Evolutionary conservation across 1,139 yeast genomes (phyloP).

Genomic region (Taphrina flavorubra): DNA sequence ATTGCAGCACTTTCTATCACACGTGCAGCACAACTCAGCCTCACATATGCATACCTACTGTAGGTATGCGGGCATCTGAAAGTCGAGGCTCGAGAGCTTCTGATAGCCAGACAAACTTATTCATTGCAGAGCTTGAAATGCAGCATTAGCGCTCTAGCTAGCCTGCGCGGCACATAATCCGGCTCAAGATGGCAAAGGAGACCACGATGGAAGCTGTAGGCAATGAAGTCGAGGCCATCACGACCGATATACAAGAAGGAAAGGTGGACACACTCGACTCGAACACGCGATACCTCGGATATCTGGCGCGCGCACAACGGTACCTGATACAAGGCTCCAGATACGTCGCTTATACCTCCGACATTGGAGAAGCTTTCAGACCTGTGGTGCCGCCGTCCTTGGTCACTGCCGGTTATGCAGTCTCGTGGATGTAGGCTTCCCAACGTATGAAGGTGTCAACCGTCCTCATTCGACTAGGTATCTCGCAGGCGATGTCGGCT

Average conservation of each 20-base stretch:
- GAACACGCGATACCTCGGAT: conserved; percentile 41
- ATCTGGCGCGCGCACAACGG: conserved; percentile 38
- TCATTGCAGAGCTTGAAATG: no score
- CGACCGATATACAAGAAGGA: conserved; percentile 37
- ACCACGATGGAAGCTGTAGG: conserved; percentile 24
- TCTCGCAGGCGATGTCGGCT: conserved; percentile 76
- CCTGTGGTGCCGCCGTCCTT: conserved; percentile 76
- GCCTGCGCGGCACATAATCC: no score
- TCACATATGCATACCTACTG: not conserved
- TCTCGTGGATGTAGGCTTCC: conserved; percentile 63
- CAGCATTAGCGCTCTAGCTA: no score
- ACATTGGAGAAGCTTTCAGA: conserved; percentile 86
- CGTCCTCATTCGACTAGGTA: conserved; percentile 51
- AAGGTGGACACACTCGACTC: conserved; percentile 42
- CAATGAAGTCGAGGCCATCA: conserved; percentile 32
- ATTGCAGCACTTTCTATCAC: not conserved
- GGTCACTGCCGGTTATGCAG: conserved; percentile 70
- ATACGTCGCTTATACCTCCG: conserved; percentile 85
- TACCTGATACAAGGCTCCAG: conserved; percentile 50
- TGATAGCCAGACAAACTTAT: no score
- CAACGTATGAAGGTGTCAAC: no score
- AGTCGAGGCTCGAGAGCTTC: no score
- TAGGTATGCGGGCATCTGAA: no score
- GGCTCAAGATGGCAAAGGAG: conserved; percentile 3
- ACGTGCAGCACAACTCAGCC: conserved; percentile 1